Conservation (phyloP, 768 basidiomycete genomes). For the Lentinus brumalis region DNA sequence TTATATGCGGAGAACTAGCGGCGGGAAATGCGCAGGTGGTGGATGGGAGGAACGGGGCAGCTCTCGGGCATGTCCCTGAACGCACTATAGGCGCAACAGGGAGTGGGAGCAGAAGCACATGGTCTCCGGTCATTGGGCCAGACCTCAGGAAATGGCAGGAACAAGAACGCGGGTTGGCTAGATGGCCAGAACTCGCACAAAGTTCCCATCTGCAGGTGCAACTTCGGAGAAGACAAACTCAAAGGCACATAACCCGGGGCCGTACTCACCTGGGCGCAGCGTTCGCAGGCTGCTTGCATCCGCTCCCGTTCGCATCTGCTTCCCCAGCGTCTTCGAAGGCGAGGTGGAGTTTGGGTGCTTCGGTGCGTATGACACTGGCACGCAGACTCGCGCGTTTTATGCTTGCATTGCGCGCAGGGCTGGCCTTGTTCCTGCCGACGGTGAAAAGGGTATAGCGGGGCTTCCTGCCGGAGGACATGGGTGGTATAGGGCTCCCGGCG, state of each 20-base stretch:
- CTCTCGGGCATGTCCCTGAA: not conserved
- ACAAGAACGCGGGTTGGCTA: not conserved
- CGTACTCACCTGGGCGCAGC: not conserved
- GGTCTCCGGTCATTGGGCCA: not conserved
- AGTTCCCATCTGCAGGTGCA: not conserved
- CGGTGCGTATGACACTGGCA: constrained; percentile 5
- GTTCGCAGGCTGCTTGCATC: not conserved
- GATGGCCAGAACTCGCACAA: not conserved
- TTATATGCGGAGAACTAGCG: not conserved
- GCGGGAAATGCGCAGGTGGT: not conserved
- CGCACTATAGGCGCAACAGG: not conserved
- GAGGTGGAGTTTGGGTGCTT: constrained; percentile 2
- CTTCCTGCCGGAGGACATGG: constrained; percentile 1
- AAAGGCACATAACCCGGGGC: not conserved
- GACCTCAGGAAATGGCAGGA: not conserved
- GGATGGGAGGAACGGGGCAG: not conserved
- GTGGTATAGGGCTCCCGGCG: not conserved
- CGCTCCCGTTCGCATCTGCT: not conserved
- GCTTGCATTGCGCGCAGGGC: constrained; percentile 16
- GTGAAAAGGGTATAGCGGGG: constrained; percentile 13
- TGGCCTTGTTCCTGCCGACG: constrained; percentile 15
- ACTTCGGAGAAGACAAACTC: not conserved
- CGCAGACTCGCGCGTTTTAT: constrained; percentile 10
- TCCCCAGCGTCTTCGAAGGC: not conserved
- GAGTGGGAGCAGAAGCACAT: constrained; percentile 15